Evolutionary conservation across 2,329 filamentous ascomycete genomes (phyloP), one percentile per base, ranked within the genome.

Genomic region (Venturia oleaginea): DNA sequence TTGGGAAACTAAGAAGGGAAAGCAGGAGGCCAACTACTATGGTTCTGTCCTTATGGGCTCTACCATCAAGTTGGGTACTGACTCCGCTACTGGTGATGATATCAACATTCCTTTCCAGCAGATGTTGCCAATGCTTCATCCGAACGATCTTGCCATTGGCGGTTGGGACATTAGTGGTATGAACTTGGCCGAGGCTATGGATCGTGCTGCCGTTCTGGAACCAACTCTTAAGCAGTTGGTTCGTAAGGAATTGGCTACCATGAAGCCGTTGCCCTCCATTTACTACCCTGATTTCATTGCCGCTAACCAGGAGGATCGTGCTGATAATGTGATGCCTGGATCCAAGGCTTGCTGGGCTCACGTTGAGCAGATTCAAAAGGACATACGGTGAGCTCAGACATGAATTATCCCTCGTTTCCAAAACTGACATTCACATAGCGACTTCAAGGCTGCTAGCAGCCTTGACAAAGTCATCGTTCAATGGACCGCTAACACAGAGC

Each of bases 261-360:
- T 97, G 86, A 87, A 88, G 71, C 94, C 94, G 37, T 85, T 97
- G 68, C 93, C 92, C 27, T 93, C 90, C 78, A 89, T 97, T 79
- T 99, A 99, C 85, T 99, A 99, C 77, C 94, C 94, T 1, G 94
- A 97, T 79, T 99, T 99, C 82, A 99, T 99, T 74, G 94, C 94
- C 69, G 90, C 94, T 75, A 99, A 99, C 82, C 94, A 99, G 80
- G 92, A 94, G 77, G 92, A 92, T 73, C 90, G 94, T 72, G 94
- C 93, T 69, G 92, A 99, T 80, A 97, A 99, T 72, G 73, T 96
- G 68, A 77, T 97, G 59, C 80, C 89, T 67, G 94, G 94, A 62
- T 84, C 82, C 77, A 95, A 94, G 81, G 92, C 92, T 68, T 91
- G 82, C 76, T 87, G 81, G 78, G 91, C 86, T 65, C 94, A 99